Conservation (phyloP, 768 basidiomycete genomes). For the Tricholoma sp. region DNA sequence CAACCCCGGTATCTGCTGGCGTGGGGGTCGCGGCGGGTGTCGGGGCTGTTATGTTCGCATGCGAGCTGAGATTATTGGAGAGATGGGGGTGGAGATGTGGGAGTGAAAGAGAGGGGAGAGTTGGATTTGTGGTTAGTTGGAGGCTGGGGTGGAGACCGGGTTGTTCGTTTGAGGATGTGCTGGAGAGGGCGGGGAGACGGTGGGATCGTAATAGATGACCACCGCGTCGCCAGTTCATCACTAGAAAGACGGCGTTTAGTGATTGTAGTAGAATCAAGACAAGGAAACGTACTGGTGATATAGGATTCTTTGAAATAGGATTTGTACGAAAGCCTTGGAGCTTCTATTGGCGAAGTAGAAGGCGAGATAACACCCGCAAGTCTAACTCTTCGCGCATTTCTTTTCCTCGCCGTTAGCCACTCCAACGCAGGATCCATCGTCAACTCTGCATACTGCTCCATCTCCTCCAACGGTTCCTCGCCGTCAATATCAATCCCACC, state of each 20-base stretch:
- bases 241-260: slow-evolving; percentile 29
- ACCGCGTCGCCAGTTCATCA: slow-evolving; percentile 76
- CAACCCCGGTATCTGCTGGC: slow-evolving; percentile 49
- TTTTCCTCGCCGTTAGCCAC: slow-evolving; percentile 28
- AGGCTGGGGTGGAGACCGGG: not conserved
- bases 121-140: not conserved
- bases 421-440: slow-evolving; percentile 38
- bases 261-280: slow-evolving; percentile 3
- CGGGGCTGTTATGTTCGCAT: too few relatives aligned
- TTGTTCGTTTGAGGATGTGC: not conserved
- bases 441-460: slow-evolving; percentile 27
- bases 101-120: not conserved
- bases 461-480: slow-evolving; percentile 29
- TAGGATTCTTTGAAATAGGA: slow-evolving; percentile 70
- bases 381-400: slow-evolving; percentile 5
- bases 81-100: not conserved
- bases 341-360: not conserved
- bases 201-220: slow-evolving; percentile 59
- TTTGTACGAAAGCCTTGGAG: slow-evolving; percentile 49
- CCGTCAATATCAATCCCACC: slow-evolving; percentile 18
- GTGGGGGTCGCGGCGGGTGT: not conserved
- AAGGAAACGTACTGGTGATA: slow-evolving; percentile 51
- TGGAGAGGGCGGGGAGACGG: slow-evolving; percentile 4
- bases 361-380: not conserved
- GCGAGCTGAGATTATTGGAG: too few relatives aligned